Evolutionary conservation across 192 early-diverging fungal species (phyloP).

Genomic region (Backusella psychrophila): DNA sequence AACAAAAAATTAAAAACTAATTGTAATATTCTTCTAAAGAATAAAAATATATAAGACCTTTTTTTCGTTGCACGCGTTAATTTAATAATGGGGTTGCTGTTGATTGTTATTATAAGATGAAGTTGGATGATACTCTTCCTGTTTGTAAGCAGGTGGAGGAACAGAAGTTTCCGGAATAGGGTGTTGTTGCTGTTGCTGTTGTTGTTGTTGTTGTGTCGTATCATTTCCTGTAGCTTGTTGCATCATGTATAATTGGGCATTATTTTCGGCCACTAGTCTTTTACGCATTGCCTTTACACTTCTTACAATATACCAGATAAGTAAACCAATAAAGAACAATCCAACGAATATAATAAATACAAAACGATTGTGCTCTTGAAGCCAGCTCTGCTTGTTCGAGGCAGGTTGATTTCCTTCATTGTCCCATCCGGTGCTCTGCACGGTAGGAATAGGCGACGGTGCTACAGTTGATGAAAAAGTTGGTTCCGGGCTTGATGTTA

Average conservation of each 20-base stretch:
- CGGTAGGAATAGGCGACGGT: not conserved
- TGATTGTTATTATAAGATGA: not conserved
- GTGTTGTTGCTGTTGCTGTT: not conserved
- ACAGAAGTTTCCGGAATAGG: not conserved
- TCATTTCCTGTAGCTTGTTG: constrained; percentile 5
- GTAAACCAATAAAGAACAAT: constrained; percentile 1
- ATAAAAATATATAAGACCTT: not conserved
- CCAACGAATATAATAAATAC: constrained; percentile 36
- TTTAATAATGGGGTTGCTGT: not conserved
- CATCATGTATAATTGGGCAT: constrained; percentile 23
- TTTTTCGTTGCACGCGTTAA: not conserved
- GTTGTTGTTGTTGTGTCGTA: not conserved
- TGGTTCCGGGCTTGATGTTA: not conserved
- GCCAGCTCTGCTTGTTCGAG: constrained; percentile 25
- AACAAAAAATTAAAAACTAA: constrained; percentile 4
- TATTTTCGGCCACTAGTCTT: constrained; percentile 17
- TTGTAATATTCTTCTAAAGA: constrained; percentile 3
- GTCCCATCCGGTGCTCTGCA: constrained; percentile 15
- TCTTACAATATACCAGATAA: constrained; percentile 27
- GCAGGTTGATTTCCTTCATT: not conserved
- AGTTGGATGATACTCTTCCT: not conserved
- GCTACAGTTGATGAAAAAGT: not conserved
- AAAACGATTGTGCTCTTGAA: constrained; percentile 30
- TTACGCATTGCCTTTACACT: constrained; percentile 26
- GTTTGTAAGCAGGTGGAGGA: constrained; percentile 13